A percentile compares a stretch with the other conserved stretches of the same genome.
phyloP scores from a whole-genome alignment of 1,284 basidiomycete species.

The Fomitopsis palustris region DNA sequence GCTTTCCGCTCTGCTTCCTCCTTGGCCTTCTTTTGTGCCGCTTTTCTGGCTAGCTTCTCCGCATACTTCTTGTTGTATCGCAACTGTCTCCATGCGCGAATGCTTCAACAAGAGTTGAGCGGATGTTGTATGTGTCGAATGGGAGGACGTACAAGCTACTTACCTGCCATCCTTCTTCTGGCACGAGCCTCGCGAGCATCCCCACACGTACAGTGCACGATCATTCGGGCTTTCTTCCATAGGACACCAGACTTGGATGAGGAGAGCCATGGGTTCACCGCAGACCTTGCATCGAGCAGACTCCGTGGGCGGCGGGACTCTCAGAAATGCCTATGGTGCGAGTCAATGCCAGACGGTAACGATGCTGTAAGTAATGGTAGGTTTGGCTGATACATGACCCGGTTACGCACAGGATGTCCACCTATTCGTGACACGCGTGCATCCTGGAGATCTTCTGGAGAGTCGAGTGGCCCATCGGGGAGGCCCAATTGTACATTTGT shows the following conservation, averaged over 20 bases:
- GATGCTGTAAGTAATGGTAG: constrained; percentile 25
- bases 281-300: constrained; percentile 65
- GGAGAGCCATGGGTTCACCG: constrained; percentile 67
- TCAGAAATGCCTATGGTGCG: constrained; percentile 28
- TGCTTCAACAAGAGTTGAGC: constrained; percentile 35
- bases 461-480: constrained; percentile 66
- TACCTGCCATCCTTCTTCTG: constrained; percentile 66
- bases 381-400: constrained; percentile 42
- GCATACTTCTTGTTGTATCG: constrained; percentile 72
- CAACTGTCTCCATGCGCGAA: constrained; percentile 75
- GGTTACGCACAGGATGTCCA: constrained; percentile 75
- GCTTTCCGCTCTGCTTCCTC: constrained; percentile 30
- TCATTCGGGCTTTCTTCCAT: constrained; percentile 80
- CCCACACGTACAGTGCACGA: constrained; percentile 79
- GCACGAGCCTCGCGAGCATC: constrained; percentile 62
- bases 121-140: not conserved
- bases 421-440: constrained; percentile 82
- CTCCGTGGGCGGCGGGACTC: constrained; percentile 27
- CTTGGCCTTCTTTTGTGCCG: constrained; percentile 31
- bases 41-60: constrained; percentile 54
- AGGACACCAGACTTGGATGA: constrained; percentile 84
- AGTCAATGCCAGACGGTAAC: constrained; percentile 7
- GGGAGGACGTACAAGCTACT: constrained; percentile 7
- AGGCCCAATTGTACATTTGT: constrained; percentile 73
- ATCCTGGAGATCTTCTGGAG: constrained; percentile 56